phyloP scores from a whole-genome alignment of 2,329 filamentous ascomycete species.

The Zelopaecilomyces penicillatus region DNA sequence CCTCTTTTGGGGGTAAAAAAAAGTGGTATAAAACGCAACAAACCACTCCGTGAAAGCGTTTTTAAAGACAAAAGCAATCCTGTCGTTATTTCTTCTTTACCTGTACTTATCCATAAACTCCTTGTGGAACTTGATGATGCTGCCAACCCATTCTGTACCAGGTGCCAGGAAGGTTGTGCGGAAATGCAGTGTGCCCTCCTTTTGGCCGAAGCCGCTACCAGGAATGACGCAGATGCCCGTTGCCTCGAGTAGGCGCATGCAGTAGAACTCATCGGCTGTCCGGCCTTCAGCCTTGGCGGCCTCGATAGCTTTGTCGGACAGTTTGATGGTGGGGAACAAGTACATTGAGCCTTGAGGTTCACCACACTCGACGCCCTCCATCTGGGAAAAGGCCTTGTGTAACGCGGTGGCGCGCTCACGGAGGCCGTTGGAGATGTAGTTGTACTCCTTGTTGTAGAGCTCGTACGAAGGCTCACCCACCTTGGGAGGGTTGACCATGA shows the following conservation, averaged over 20 bases:
- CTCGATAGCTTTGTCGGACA: conserved; percentile 67
- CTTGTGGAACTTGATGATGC: conserved; percentile 82
- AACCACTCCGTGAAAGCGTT: neutral
- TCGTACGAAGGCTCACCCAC: conserved; percentile 75
- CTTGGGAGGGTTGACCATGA: conserved; percentile 94
- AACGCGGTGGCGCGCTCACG: conserved; percentile 73
- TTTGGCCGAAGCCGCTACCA: conserved; percentile 89
- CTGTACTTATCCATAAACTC: conserved; percentile 80
- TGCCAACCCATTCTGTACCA: conserved; percentile 86
- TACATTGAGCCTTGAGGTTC: conserved; percentile 95
- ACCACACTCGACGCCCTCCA: conserved; percentile 93
- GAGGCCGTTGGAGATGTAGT: conserved; percentile 69
- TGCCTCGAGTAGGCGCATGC: conserved; percentile 78
- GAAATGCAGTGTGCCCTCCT: conserved; percentile 85
- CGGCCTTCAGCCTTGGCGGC: conserved; percentile 68
- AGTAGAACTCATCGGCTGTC: conserved; percentile 87
- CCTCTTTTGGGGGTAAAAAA: no score
- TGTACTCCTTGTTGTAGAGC: conserved; percentile 80
- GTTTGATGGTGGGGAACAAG: conserved; percentile 87
- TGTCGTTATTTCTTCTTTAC: conserved; percentile 19
- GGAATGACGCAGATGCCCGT: conserved; percentile 94
- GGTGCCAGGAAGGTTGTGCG: conserved; percentile 94
- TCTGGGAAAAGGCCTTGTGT: conserved; percentile 81
- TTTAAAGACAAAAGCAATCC: neutral
- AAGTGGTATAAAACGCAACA: no score